phyloP scores from a whole-genome alignment of 2,329 filamentous ascomycete genomes.

The Aspergillus cejpii region DNA sequence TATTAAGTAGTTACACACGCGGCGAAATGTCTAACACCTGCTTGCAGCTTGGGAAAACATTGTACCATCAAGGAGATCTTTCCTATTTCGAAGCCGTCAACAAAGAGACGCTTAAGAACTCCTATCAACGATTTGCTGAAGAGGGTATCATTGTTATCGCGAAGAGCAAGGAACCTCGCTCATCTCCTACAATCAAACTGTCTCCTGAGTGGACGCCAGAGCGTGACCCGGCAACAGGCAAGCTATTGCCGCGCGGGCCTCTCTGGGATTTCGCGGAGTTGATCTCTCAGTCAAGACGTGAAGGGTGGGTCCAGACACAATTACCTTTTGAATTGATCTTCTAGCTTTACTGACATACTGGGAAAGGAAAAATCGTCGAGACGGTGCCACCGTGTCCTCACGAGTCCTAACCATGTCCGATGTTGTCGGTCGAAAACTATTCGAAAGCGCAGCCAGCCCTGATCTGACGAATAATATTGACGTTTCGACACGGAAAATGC shows the following conservation, averaged over 20 bases:
- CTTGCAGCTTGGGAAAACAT: conserved; percentile 77
- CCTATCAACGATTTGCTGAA: conserved; percentile 79
- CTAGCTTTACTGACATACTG: neutral
- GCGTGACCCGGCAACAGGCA: conserved; percentile 56
- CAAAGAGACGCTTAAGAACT: conserved; percentile 93
- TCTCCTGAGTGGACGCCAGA: conserved; percentile 67
- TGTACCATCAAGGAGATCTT: conserved; percentile 95
- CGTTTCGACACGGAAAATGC: conserved; percentile 32
- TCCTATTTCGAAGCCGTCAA: conserved; percentile 98
- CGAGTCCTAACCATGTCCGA: conserved; percentile 75
- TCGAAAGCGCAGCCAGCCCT: conserved; percentile 36
- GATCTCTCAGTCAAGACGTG: conserved; percentile 73
- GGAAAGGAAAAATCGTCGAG: conserved; percentile 73
- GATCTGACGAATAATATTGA: conserved; percentile 22
- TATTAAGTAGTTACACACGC: too few relatives aligned
- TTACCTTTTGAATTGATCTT: neutral
- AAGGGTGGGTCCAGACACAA: conserved; percentile 51
- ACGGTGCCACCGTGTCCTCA: conserved; percentile 79
- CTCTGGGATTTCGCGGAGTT: conserved; percentile 89
- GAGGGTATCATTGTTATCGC: conserved; percentile 78
- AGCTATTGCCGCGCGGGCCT: conserved; percentile 62
- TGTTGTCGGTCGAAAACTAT: conserved; percentile 62
- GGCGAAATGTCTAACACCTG: conserved; percentile 12
- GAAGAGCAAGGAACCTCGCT: conserved; percentile 53
- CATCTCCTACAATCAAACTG: conserved; percentile 52